Evolutionary conservation across 495 filamentous ascomycete genomes (phyloP), one percentile per base, ranked within the genome.

Genomic region (Chaetomium fimeti): DNA sequence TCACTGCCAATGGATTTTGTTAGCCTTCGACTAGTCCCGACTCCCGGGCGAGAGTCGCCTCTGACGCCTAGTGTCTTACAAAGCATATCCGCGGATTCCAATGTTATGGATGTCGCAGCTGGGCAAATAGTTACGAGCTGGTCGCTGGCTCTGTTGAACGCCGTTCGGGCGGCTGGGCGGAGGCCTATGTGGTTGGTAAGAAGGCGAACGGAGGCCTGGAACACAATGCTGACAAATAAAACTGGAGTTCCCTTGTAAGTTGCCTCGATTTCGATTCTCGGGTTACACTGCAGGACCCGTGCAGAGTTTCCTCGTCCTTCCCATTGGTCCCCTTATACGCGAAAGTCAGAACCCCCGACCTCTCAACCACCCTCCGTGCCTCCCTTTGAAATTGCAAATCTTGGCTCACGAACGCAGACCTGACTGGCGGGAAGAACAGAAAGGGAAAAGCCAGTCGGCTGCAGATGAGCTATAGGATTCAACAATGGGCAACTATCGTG

Each of bases 161-260:
- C 24, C 25, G 51, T 53, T 53, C 12, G 25, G 27, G 25, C 51
- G 27, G 9, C 51, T 28, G 15, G 51, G 8, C 3, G 47, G 5
- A 53, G 15, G 51, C 24, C 51, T 28, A 29, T 28, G 25, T 28
- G 25, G 51, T 8, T 53, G 51, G 15, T 28, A 53, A 28, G 51
- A 28, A 53, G 27, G 45, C 18, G 18, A 20, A 6, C 6, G 18
- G 45, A 49, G 20, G n/a, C 7, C 18, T 2, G 45, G 45, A 49
- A 16, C 51, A 53, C 51, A 29, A 18, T 53, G 51, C 51, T 53
- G 27, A 53, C 51, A 53, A 53, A 49, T 9, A 45, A 5, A 42
- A 13, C 11, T 42, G 15, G 42, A 18, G 15, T 45, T 45, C 16
- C 18, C 42, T 40, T 40, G 38, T 15, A 18, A 45, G 42, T 49